A percentile compares a stretch with the other conserved stretches of the same genome.
These are phyloP conservation scores for Ophiocordyceps camponoti-rufipedis DNA, from an alignment of 2,329 filamentous ascomycete genomes.

Conservation along the genomic window DNA sequence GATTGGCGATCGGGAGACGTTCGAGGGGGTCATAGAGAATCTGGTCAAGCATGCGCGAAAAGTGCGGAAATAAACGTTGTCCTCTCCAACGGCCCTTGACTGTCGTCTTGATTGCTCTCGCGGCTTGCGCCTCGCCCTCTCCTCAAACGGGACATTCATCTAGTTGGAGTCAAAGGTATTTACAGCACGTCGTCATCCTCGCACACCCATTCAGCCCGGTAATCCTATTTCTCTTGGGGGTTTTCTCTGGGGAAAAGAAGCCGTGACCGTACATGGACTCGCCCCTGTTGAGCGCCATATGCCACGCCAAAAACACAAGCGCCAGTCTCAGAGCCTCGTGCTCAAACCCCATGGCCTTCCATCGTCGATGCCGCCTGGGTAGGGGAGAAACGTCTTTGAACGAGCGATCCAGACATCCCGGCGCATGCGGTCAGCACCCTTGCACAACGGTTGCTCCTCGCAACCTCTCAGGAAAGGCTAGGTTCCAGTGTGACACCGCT, in stretches of 20 bases:
- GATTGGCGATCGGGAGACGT: constrained; percentile 77
- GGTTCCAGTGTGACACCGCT: constrained; percentile 37
- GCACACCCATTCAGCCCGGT: background rate
- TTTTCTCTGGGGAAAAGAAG: background rate
- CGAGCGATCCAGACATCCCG: background rate
- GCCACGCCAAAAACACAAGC: background rate
- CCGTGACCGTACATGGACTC: background rate
- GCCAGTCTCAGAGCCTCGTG: background rate
- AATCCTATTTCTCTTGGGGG: background rate
- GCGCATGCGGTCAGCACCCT: background rate
- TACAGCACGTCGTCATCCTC: background rate
- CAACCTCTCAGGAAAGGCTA: constrained; percentile 18
- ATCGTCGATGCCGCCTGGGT: background rate
- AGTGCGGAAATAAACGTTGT: constrained; percentile 48
- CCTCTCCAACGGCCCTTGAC: background rate
- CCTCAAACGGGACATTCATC: background rate
- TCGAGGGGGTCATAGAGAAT: constrained; percentile 94
- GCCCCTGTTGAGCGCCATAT: background rate
- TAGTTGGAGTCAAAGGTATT: background rate
- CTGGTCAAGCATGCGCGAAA: constrained; percentile 81
- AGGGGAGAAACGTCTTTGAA: background rate
- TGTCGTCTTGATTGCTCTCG: too few relatives aligned
- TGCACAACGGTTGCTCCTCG: background rate
- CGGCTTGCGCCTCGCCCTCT: background rate
- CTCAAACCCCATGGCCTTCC: constrained; percentile 1